Conservation (phyloP, 2,329 filamentous ascomycete species). For the Xylariaceae sp. region DNA sequence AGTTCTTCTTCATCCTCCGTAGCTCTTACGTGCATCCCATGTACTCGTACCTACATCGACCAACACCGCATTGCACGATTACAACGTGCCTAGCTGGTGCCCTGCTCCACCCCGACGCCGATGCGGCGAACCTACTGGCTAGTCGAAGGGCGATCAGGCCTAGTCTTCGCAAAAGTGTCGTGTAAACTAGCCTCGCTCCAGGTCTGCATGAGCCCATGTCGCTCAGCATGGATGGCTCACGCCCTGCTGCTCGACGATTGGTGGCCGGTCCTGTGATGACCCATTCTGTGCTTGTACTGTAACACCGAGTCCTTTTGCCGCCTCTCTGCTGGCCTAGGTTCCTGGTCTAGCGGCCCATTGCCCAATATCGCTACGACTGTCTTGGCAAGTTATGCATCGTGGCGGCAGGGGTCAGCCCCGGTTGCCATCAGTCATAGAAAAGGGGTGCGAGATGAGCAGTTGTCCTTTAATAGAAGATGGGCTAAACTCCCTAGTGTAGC, state of each 20-base stretch:
- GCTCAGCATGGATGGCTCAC: not conserved
- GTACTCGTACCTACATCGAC: not conserved
- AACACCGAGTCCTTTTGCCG: conserved; percentile 12
- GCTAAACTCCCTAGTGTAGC: not conserved
- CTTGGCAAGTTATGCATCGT: conserved; percentile 10
- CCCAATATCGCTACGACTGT: conserved; percentile 4
- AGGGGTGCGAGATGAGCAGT: conserved; percentile 17
- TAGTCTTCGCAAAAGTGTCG: not conserved
- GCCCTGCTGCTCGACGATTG: conserved; percentile 5
- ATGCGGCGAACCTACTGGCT: not conserved
- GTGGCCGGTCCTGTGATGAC: conserved; percentile 4
- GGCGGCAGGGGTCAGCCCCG: conserved; percentile 6
- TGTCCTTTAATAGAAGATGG: conserved; percentile 8
- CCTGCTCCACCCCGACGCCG: conserved; percentile 3
- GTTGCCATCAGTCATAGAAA: conserved; percentile 9
- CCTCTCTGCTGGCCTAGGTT: not conserved
- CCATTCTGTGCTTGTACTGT: conserved; percentile 1
- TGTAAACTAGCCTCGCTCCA: not conserved
- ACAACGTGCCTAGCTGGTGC: too few relatives aligned
- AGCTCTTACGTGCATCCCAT: not conserved
- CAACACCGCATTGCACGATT: not conserved
- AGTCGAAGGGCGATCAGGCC: not conserved
- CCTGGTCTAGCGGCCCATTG: not conserved
- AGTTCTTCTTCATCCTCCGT: conserved; percentile 4
- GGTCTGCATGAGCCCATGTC: conserved; percentile 5